Conservation (phyloP, 768 basidiomycete genomes). For the Boletus huronensis region DNA sequence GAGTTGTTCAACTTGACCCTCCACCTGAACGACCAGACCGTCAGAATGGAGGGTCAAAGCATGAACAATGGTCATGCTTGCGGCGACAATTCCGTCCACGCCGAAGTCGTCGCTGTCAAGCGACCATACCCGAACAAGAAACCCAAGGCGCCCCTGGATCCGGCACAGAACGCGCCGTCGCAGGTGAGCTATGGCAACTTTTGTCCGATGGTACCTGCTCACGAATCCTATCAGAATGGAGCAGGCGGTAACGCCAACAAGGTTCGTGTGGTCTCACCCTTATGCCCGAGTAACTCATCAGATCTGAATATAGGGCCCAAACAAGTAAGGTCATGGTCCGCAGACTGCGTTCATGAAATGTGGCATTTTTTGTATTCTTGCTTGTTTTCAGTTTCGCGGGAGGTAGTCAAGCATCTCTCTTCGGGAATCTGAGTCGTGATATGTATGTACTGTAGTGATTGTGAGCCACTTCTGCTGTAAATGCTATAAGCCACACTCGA, state of each 20-base stretch:
- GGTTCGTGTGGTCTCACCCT: background rate
- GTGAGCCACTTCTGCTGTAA: background rate
- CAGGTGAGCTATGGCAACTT: conserved; percentile 5
- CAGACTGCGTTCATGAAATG: background rate
- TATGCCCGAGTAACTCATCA: background rate
- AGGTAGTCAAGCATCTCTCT: background rate
- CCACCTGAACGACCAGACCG: conserved; percentile 1
- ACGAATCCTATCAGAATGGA: conserved; percentile 5
- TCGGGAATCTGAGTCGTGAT: background rate
- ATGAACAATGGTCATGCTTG: background rate
- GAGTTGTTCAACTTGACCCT: conserved; percentile 31
- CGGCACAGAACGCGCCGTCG: rapidly evolving
- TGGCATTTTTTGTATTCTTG: background rate
- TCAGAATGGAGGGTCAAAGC: conserved; percentile 7
- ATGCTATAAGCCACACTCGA: background rate
- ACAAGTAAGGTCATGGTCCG: background rate
- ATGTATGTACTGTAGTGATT: background rate
- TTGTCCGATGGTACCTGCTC: background rate
- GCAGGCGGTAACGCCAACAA: background rate
- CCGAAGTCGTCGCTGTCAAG: background rate
- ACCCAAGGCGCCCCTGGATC: background rate
- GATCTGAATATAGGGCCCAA: background rate
- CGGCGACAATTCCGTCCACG: background rate
- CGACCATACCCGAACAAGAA: background rate
- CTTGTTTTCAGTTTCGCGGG: background rate